Evolutionary conservation across 2,329 filamentous ascomycete genomes (phyloP).

Genomic region (Fusarium sp.): DNA sequence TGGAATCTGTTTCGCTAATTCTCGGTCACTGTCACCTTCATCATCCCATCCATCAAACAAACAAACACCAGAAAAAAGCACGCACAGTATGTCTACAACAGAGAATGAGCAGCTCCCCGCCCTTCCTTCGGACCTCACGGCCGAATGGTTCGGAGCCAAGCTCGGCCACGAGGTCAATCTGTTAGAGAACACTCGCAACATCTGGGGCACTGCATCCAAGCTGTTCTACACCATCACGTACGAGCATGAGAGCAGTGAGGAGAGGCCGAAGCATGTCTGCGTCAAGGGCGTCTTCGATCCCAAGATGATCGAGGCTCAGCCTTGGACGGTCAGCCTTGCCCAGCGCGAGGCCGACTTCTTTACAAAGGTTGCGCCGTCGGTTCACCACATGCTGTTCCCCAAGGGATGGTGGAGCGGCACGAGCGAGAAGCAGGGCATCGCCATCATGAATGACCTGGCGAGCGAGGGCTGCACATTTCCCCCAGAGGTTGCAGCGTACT

Average conservation of each 20-base stretch:
- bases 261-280: constrained; percentile 43
- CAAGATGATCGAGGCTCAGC: constrained; percentile 44
- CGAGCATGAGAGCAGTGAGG: constrained; percentile 33
- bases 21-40: background rate
- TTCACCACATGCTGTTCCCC: constrained; percentile 49
- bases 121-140: constrained; percentile 36
- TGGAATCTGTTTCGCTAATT: background rate
- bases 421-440: constrained; percentile 52
- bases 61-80: background rate
- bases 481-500: constrained; percentile 46
- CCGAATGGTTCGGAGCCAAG: constrained; percentile 41
- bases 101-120: constrained; percentile 30
- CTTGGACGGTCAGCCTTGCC: constrained; percentile 44
- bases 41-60: background rate
- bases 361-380: constrained; percentile 47
- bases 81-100: constrained; percentile 12
- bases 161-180: constrained; percentile 35
- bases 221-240: constrained; percentile 46
- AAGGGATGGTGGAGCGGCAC: constrained; percentile 53
- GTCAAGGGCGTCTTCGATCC: constrained; percentile 56
- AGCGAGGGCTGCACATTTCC: constrained; percentile 50
- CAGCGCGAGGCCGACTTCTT: constrained; percentile 55
- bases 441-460: constrained; percentile 52
- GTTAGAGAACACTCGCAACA: constrained; percentile 41
- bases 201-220: constrained; percentile 47